phyloP scores from a whole-genome alignment of 805 yeast genomes.

The Candida ortonii region DNA sequence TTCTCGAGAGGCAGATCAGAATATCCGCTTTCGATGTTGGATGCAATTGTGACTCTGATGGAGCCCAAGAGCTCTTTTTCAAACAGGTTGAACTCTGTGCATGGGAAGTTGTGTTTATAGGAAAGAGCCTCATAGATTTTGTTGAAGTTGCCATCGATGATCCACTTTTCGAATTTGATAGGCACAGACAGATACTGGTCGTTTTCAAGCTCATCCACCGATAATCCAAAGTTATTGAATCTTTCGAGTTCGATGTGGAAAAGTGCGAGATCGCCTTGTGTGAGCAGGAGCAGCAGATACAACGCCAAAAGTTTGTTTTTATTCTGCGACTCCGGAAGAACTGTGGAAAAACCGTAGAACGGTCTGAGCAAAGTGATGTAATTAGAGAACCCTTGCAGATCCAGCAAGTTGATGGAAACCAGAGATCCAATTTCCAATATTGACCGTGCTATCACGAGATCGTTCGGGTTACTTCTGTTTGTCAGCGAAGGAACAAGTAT shows the following conservation, averaged over 20 bases:
- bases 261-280: conserved; percentile 80
- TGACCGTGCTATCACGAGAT: conserved; percentile 73
- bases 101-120: conserved; percentile 56
- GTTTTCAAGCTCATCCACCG: conserved; percentile 51
- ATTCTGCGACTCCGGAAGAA: conserved; percentile 45
- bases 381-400: conserved; percentile 67
- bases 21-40: conserved; percentile 79
- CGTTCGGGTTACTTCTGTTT: conserved; percentile 47
- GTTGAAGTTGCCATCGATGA: conserved; percentile 95
- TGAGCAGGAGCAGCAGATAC: conserved; percentile 69
- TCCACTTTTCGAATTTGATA: conserved; percentile 83
- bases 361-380: conserved; percentile 72
- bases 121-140: conserved; percentile 71
- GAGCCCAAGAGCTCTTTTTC: conserved; percentile 73
- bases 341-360: conserved; percentile 54
- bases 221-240: conserved; percentile 47
- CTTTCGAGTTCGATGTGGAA: conserved; percentile 89
- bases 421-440: conserved; percentile 88
- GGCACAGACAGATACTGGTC: conserved; percentile 81
- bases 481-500: conserved; percentile 63
- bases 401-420: conserved; percentile 61
- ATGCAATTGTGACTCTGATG: conserved; percentile 81
- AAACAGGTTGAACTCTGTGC: conserved; percentile 75
- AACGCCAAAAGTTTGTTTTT: conserved; percentile 73
- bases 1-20: conserved; percentile 72